Conservation (phyloP, 73 alveolate species). For the Tetrahymena elliotti region DNA sequence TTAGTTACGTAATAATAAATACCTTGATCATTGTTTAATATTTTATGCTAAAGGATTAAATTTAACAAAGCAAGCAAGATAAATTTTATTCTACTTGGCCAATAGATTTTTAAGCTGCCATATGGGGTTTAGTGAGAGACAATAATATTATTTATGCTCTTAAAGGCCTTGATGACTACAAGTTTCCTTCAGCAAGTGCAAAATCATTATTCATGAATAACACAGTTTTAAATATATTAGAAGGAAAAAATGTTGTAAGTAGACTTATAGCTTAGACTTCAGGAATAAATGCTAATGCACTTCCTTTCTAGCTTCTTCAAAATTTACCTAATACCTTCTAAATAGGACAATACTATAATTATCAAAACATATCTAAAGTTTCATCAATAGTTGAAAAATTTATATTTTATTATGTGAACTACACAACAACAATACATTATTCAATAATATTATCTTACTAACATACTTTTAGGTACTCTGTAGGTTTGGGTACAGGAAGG, state of each 20-base stretch:
- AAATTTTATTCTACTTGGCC: not conserved
- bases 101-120: not conserved
- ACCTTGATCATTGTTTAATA: not conserved
- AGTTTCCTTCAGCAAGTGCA: not conserved
- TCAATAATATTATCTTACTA: not conserved
- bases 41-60: not conserved
- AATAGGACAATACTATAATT: not conserved
- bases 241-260: not conserved
- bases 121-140: not conserved
- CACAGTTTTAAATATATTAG: not conserved
- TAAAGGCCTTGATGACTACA: not conserved
- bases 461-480: not conserved
- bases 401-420: not conserved
- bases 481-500: not conserved
- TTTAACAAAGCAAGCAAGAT: not conserved
- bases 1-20: not conserved
- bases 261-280: not conserved
- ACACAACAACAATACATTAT: not conserved
- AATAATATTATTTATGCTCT: not conserved
- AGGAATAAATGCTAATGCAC: not conserved
- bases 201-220: not conserved
- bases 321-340: not conserved
- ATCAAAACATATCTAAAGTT: not conserved
- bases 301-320: not conserved
- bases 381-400: not conserved